phyloP scores from a whole-genome alignment of 2,329 filamentous ascomycete genomes.

The Diplodia sapinea region DNA sequence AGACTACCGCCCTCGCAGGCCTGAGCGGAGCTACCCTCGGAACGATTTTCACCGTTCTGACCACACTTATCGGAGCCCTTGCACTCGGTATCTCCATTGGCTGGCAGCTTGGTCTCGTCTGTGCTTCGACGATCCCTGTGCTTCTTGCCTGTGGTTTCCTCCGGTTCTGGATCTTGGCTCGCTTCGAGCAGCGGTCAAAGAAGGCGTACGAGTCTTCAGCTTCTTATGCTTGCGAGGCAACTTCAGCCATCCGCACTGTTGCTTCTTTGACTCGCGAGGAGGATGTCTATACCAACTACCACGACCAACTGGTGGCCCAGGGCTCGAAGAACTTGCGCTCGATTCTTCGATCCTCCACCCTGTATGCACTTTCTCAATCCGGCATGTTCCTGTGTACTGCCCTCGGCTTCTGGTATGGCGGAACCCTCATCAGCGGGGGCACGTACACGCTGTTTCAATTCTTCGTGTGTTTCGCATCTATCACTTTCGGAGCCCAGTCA shows the following conservation, averaged over 20 bases:
- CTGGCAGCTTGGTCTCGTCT: conserved; percentile 88
- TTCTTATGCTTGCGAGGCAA: conserved; percentile 89
- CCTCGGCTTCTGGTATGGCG: conserved; percentile 92
- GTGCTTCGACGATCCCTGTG: conserved; percentile 77
- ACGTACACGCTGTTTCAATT: conserved; percentile 85
- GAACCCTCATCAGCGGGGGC: conserved; percentile 70
- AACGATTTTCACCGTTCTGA: conserved; percentile 78
- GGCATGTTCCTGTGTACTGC: conserved; percentile 78
- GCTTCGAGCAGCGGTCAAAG: conserved; percentile 80
- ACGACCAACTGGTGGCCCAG: conserved; percentile 68
- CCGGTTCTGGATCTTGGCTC: conserved; percentile 81
- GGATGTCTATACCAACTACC: conserved; percentile 78
- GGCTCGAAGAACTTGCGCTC: conserved; percentile 72
- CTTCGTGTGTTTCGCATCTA: conserved; percentile 85
- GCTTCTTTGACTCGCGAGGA: conserved; percentile 86
- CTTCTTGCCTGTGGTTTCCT: conserved; percentile 83
- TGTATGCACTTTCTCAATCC: conserved; percentile 86
- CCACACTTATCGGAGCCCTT: conserved; percentile 78
- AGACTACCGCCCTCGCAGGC: conserved; percentile 87
- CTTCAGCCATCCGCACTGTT: conserved; percentile 91
- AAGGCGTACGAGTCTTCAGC: conserved; percentile 80
- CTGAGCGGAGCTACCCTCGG: conserved; percentile 87
- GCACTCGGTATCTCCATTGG: conserved; percentile 74
- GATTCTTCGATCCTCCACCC: conserved; percentile 73
- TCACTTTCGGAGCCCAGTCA: conserved; percentile 91